Conservation (phyloP, 345 rosid species). For the Populus deltoides region DNA sequence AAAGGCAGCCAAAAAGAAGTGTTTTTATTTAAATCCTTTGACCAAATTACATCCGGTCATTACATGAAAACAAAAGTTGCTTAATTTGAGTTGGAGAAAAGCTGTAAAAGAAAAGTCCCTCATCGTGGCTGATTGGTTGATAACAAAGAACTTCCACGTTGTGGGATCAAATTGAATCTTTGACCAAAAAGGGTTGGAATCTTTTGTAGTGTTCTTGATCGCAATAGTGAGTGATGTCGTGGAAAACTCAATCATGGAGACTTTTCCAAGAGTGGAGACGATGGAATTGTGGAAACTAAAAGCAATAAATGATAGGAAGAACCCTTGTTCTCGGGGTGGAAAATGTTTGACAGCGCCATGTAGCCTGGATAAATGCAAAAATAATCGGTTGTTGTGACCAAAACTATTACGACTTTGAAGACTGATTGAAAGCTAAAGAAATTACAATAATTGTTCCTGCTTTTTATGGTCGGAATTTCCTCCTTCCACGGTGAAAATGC, state of each 20-base stretch:
- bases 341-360: not conserved
- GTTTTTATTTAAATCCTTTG: not conserved
- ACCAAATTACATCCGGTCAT: not conserved
- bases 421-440: not conserved
- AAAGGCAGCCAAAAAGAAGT: not conserved
- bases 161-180: constrained; percentile 15
- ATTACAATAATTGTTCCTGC: not conserved
- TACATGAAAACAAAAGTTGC: not conserved
- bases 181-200: constrained; percentile 18
- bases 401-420: not conserved
- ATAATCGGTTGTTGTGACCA: too few relatives aligned
- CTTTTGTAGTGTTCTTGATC: not conserved
- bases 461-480: not conserved
- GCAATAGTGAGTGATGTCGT: too few relatives aligned
- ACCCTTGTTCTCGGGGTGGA: not conserved
- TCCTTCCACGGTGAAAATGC: too few relatives aligned
- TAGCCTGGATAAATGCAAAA: not conserved
- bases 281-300: not conserved
- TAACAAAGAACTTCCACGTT: constrained; percentile 1
- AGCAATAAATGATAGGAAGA: too few relatives aligned
- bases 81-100: not conserved
- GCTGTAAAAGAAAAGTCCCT: not conserved
- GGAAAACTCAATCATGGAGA: not conserved
- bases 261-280: not conserved
- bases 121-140: not conserved